Base-by-base conservation (phyloP, 164 flowering plant species). In the Cinnamomum chago region DNA sequence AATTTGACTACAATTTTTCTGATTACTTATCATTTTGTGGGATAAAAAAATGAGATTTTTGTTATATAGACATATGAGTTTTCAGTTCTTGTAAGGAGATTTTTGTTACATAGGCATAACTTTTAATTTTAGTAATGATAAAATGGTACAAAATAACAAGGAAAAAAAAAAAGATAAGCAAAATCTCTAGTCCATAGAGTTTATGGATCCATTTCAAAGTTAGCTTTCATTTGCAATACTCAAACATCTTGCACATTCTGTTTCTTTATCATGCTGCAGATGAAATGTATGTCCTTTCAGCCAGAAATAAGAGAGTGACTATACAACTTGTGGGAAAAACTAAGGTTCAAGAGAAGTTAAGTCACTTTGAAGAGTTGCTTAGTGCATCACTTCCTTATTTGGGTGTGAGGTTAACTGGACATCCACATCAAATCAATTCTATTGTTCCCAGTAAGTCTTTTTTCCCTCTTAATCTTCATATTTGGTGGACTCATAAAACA, bases 201-300 rank as follows among this genome's bases (percentile, higher is more conserved):
- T 40, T 40, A 40, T 40, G 47, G 47, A 40, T 9, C 47, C 47
- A 40, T 40, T 40, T 40, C 47, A 40, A 4, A 40, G 47, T 40
- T 40, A 9, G 11, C 10, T 40, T 40, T 40, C 2, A 40, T 40
- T 40, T 40, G 47, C 11, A 40, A 40, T 40, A 5, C 47, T 40
- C 47, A 40, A 55, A 55, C 22, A 58, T 68, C 14, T 13, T 62
- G 10, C 17, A 23, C 6, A 13, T 27, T 35, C 58, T 47, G 35
- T 66, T 66, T 65, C 13, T 74, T 25, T 17, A 25, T 52, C 73
- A 1, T 75, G 71, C 76, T 80, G 77, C 82, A 93, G 97, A 93
- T 83, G 99, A 92, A 82, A 93, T 95, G 99, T 95, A 90, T 85
- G 97, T 95, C 17, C 85, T 90, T 76, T 93, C 98, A 9, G 87